Conservation (phyloP, 768 basidiomycete species). For the Hygrocybe coccinea region DNA sequence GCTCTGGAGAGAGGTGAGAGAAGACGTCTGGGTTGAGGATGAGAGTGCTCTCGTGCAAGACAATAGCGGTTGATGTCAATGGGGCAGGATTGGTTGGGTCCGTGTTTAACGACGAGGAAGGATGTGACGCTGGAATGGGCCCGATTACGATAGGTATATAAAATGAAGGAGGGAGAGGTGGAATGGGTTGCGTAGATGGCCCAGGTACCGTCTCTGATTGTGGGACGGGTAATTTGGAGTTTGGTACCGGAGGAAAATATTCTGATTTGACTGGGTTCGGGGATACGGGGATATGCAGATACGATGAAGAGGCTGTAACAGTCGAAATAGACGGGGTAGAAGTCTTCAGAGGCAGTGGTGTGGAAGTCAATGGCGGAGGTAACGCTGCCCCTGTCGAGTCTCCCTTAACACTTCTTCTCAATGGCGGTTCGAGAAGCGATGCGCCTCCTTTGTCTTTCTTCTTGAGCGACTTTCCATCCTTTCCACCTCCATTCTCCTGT, state of each 20-base stretch:
- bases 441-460: conserved; percentile 57
- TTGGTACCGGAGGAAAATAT: not conserved
- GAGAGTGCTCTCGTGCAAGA: conserved; percentile 78
- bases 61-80: conserved; percentile 39
- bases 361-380: conserved; percentile 65
- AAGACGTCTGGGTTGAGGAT: conserved; percentile 85
- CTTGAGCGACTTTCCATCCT: conserved; percentile 37
- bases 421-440: conserved; percentile 51
- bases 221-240: not conserved
- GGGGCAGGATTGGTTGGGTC: conserved; percentile 44
- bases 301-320: not conserved
- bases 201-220: not conserved
- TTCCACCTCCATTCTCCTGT: conserved; percentile 25
- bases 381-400: conserved; percentile 52
- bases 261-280: too few species aligned
- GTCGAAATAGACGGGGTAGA: not conserved
- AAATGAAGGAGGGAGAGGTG: conserved; percentile 45
- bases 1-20: conserved; percentile 65
- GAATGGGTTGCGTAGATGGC: conserved; percentile 1
- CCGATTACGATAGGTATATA: conserved; percentile 75
- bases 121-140: conserved; percentile 61
- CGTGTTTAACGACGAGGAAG: conserved; percentile 44
- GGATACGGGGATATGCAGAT: too few species aligned
- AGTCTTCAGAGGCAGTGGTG: conserved; percentile 42
- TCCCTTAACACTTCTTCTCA: conserved; percentile 67